These are phyloP conservation scores for Suhomyces choctaworum DNA, from an alignment of 1,139 yeast species.

Conservation along the genomic window DNA sequence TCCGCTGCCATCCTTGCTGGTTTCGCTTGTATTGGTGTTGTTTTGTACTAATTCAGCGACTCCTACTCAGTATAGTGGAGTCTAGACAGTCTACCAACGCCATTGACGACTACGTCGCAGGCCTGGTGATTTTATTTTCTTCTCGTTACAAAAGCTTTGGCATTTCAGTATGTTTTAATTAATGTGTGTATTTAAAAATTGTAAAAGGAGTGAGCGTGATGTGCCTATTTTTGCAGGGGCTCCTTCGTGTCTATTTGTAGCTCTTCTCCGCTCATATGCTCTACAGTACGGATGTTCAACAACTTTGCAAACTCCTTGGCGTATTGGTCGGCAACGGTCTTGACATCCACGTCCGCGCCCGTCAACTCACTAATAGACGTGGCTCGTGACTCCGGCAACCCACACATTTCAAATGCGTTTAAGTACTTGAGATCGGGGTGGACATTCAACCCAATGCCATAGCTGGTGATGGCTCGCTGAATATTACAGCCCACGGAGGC, in stretches of 20 bases:
- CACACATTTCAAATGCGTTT: constrained; percentile 80
- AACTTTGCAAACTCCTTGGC: constrained; percentile 53
- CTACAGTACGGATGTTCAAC: constrained; percentile 48
- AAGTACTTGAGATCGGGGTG: constrained; percentile 70
- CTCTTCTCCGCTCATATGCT: constrained; percentile 41
- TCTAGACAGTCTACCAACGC: neutral
- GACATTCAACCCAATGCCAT: constrained; percentile 85
- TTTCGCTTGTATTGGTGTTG: constrained; percentile 62
- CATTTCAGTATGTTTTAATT: constrained; percentile 4
- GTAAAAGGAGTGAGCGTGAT: neutral
- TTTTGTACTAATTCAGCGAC: constrained; percentile 51
- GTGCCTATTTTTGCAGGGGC: no score
- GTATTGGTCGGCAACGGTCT: constrained; percentile 51
- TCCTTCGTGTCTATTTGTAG: constrained; percentile 7
- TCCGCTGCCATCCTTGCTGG: constrained; percentile 56
- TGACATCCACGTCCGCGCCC: constrained; percentile 26
- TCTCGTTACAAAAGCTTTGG: constrained; percentile 8
- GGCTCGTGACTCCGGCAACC: constrained; percentile 59
- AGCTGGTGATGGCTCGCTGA: constrained; percentile 80
- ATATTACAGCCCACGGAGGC: constrained; percentile 91
- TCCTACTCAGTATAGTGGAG: neutral
- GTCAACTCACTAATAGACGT: constrained; percentile 31
- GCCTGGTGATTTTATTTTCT: constrained; percentile 3
- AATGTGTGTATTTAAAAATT: constrained; percentile 3
- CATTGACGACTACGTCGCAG: neutral